Base-by-base conservation (phyloP, 192 early-diverging fungal genomes). In the Funneliformis mosseae region DNA sequence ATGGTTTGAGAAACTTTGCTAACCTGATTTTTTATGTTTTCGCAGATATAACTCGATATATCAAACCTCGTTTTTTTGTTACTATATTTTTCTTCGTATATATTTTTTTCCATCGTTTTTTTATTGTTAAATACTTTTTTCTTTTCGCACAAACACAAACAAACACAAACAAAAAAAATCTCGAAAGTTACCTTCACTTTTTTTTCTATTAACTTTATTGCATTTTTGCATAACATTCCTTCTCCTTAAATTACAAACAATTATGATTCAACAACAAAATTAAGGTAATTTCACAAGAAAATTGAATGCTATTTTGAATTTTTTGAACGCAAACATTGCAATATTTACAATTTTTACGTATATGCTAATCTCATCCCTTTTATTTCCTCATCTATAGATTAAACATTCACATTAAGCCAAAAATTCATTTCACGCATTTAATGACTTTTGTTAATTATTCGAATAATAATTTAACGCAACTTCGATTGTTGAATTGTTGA, bases 161-260 rank as follows among this genome's bases (percentile, higher is more conserved):
- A 66, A 70, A 70, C 68, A 70, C 38, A 70, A 70, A 70, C 68
- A 70, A 70, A 33, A 70, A 70, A 70, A 70, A 70, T 70, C 42
- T 70, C 68, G 68, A 70, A 42, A 55, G 48, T 55, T 55, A 55
- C 48, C 18, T 18, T 55, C 48, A 55, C 18, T 55, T 55, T 50
- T 50, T 50, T 46, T 46, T 46, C 16, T 50, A 16, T 50, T 11
- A 46, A 46, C 11, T 46, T 48, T 48, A 12, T 48, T 55, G 48
- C 48, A 55, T 14, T 12, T 48, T 48, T 48, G 46, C 46, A 48
- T 48, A 14, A 0, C 48, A 3, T 18, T 55, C 18, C 14, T 18
- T 55, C 16, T 55, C 14, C 14, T 55, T 55, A 14, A 55, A 55
- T 18, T 18, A 55, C 14, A 55, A 55, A 55, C 48, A 55, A 55